Percentiles rank a stretch among this genome's conserved stretches.
Evolutionary conservation across 352 stramenopile genomes (phyloP).

Genomic region (Halophytophthora batemanensis): DNA sequence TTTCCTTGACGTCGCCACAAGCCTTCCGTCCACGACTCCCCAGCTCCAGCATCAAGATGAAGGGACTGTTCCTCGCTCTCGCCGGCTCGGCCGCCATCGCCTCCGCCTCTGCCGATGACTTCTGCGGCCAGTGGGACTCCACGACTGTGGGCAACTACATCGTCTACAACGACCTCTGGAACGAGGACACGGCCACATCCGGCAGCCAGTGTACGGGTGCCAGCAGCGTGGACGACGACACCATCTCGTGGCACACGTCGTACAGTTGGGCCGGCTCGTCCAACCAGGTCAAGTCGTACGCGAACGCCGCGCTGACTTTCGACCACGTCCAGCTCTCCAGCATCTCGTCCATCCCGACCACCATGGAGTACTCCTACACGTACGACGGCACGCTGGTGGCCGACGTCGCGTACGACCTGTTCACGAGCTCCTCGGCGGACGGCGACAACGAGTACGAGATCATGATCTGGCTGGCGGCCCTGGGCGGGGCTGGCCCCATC

Average conservation of each 20-base stretch:
- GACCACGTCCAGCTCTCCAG: slow-evolving; percentile 23
- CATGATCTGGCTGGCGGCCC: slow-evolving; percentile 38
- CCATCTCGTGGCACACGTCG: slow-evolving; percentile 34
- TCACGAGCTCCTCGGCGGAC: slow-evolving; percentile 20
- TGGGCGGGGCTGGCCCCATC: slow-evolving; percentile 27
- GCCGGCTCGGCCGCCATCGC: too few relatives aligned
- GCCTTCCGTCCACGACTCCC: too few relatives aligned
- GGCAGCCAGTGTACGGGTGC: slow-evolving; percentile 40
- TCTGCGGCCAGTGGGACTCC: slow-evolving; percentile 29
- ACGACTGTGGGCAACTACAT: slow-evolving; percentile 32
- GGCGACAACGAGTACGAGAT: slow-evolving; percentile 35
- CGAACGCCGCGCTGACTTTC: slow-evolving; percentile 40
- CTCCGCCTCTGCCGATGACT: too few relatives aligned
- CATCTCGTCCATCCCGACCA: slow-evolving; percentile 33
- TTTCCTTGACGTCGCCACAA: too few relatives aligned
- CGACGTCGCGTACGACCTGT: slow-evolving; percentile 41
- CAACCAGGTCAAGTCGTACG: slow-evolving; percentile 46
- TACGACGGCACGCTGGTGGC: slow-evolving; percentile 35
- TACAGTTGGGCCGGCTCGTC: slow-evolving; percentile 32
- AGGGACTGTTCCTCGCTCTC: too few relatives aligned
- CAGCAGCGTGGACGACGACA: slow-evolving; percentile 18
- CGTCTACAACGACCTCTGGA: slow-evolving; percentile 52
- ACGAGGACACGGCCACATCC: slow-evolving; percentile 19
- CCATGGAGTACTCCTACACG: slow-evolving; percentile 34
- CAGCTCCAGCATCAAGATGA: too few relatives aligned